phyloP scores from a whole-genome alignment of 163 green algal species.

The Chlorella variabilis region DNA sequence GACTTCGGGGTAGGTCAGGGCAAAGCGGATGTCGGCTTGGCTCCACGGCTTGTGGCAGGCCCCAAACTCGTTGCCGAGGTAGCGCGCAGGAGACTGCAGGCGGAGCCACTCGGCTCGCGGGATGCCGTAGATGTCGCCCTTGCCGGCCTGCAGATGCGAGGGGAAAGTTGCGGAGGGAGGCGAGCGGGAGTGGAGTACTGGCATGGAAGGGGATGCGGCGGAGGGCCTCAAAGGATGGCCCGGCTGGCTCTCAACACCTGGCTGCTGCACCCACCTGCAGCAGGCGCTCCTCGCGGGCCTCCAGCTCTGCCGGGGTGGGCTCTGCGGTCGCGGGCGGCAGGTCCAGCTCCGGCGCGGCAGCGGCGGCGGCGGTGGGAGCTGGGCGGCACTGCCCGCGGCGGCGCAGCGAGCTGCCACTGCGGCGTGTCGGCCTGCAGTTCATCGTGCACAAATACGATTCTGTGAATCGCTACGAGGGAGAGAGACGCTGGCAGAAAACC shows the following conservation, averaged over 20 bases:
- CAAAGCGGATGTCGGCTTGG: slow-evolving; percentile 66
- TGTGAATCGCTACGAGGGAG: too few species aligned
- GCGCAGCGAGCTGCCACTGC: neutral
- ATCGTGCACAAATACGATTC: too few species aligned
- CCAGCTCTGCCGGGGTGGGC: slow-evolving; percentile 2
- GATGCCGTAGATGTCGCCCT: slow-evolving; percentile 64
- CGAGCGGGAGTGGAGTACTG: too few species aligned
- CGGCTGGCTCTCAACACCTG: too few species aligned
- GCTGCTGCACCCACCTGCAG: slow-evolving; percentile 4
- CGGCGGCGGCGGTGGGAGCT: neutral
- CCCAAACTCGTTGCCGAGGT: slow-evolving; percentile 84
- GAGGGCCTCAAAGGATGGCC: too few species aligned
- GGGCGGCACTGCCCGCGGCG: neutral
- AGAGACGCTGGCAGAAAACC: too few species aligned
- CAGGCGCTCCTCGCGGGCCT: slow-evolving; percentile 37
- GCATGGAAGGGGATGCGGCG: too few species aligned
- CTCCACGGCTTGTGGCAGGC: slow-evolving; percentile 76
- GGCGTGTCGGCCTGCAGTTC: neutral
- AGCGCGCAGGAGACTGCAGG: slow-evolving; percentile 61
- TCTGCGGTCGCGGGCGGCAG: neutral
- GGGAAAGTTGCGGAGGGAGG: too few species aligned
- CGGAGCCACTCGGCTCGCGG: slow-evolving; percentile 55
- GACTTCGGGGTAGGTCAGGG: slow-evolving; percentile 80
- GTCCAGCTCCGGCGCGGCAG: slow-evolving; percentile 1
- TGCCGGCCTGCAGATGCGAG: slow-evolving; percentile 11